Base-by-base conservation (phyloP, 75 land plant species). In the Cupressus sempervirens region DNA sequence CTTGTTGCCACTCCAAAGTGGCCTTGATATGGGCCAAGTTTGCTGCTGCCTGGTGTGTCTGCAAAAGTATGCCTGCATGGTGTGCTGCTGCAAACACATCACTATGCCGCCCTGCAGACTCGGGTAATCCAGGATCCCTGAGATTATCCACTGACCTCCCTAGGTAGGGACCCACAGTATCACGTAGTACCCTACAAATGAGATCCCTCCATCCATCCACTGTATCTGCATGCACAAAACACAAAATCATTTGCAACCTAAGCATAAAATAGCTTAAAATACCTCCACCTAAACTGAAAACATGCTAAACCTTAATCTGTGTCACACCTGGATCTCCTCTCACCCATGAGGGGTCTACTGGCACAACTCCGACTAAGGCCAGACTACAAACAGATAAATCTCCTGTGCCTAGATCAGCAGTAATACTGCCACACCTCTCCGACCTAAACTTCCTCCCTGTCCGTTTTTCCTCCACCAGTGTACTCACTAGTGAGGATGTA, bases 31-130 rank as follows among this genome's bases (percentile, higher is more conserved):
- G 67, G n/a, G 67, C 67, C 67, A 62, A 62, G 29, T 62, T 62
- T 62, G 67, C 67, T 62, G 67, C 67, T 26, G 67, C 67, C 67
- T 62, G 67, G 67, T 62, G 67, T 62, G 67, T 62, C 67, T 62
- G 67, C 67, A 62, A 62, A 62, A 62, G 67, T 62, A 62, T 62
- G 67, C 67, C 67, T 62, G 67, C 67, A 23, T 62, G 67, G n/a
- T 62, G 67, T 23, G 67, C 67, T 62, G 67, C 67, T 62, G 67
- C 67, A 62, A 62, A 62, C 26, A 62, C 67, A 62, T 62, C 67
- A 1, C 67, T 62, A 62, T 62, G 67, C 67, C 67, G 67, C n/a
- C 67, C 67, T 7, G 67, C 67, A 6, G 67, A 62, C 67, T 62
- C 67, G 1, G 67, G 67, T 29, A 62, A 62, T 62, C 67, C 67